A percentile compares a stretch with the other conserved stretches of the same genome.
Conservation (phyloP, 2,329 filamentous ascomycete species). For the Scolecobasidium constrictum region DNA sequence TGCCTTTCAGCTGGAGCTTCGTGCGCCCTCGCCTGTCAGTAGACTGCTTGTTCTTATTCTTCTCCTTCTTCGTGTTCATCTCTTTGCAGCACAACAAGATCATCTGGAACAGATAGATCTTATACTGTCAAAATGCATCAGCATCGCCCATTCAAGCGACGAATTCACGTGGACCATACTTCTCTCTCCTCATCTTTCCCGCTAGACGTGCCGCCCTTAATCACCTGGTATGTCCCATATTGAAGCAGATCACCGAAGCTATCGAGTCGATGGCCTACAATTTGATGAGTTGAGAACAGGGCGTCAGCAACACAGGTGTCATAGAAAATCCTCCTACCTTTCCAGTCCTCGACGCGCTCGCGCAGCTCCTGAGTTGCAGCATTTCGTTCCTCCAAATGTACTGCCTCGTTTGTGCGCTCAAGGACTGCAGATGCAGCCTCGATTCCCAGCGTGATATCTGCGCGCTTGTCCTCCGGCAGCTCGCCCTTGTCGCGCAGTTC, state of each 20-base stretch:
- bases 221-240: conserved; percentile 81
- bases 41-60: conserved; percentile 51
- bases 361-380: conserved; percentile 77
- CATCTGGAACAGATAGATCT: conserved; percentile 92
- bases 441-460: conserved; percentile 66
- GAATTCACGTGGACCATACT: conserved; percentile 32
- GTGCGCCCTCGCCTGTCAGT: conserved; percentile 64
- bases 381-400: conserved; percentile 74
- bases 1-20: conserved; percentile 79
- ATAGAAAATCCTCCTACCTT: conserved; percentile 34
- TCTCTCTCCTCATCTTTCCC: conserved; percentile 80
- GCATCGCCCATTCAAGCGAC: background rate
- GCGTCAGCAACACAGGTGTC: no score
- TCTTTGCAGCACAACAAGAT: conserved; percentile 98
- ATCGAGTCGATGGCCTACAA: conserved; percentile 61
- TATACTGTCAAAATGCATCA: conserved; percentile 55
- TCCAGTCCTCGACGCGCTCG: conserved; percentile 88
- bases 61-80: conserved; percentile 70
- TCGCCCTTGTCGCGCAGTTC: conserved; percentile 78
- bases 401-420: conserved; percentile 77
- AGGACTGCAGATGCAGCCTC: conserved; percentile 74
- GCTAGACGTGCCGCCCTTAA: conserved; percentile 68
- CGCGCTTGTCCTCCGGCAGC: conserved; percentile 56
- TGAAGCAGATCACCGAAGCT: conserved; percentile 84
- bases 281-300: no score